Evolutionary conservation across 805 yeast genomes (phyloP).

Genomic region (Torulaspora microellipsoides): DNA sequence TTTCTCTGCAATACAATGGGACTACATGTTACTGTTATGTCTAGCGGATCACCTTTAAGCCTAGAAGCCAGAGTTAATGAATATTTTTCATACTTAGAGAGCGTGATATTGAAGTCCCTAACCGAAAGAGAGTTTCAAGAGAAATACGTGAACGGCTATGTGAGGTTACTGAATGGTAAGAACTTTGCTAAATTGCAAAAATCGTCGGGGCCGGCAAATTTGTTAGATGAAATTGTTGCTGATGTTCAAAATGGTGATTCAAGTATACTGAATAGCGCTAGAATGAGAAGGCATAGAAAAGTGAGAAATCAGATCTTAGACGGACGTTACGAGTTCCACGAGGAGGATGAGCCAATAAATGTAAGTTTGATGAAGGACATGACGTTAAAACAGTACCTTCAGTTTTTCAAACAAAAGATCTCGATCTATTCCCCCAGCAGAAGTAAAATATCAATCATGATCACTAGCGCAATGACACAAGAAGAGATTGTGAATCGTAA

Average conservation of each 20-base stretch:
- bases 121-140: conserved; percentile 37
- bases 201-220: conserved; percentile 35
- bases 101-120: conserved; percentile 23
- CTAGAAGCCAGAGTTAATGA: conserved; percentile 46
- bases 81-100: conserved; percentile 42
- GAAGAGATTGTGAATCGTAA: conserved; percentile 37
- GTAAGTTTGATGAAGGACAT: conserved; percentile 30
- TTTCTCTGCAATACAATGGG: conserved; percentile 51
- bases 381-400: conserved; percentile 32
- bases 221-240: conserved; percentile 34
- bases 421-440: conserved; percentile 37
- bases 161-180: conserved; percentile 22
- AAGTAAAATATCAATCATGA: conserved; percentile 41
- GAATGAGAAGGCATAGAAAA: conserved; percentile 42
- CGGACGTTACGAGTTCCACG: conserved; percentile 40
- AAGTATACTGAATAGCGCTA: conserved; percentile 16
- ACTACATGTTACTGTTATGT: conserved; percentile 52
- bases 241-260: conserved; percentile 36
- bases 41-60: conserved; percentile 42
- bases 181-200: conserved; percentile 9
- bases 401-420: conserved; percentile 36
- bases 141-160: conserved; percentile 37
- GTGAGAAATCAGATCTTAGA: conserved; percentile 48
- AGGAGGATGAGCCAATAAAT: conserved; percentile 34
- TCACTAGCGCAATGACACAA: conserved; percentile 36